A percentile compares a stretch with the other conserved stretches of the same genome.
Evolutionary conservation across 139 green algal genomes (phyloP).

Genomic region (Chlorella sorokiniana): DNA sequence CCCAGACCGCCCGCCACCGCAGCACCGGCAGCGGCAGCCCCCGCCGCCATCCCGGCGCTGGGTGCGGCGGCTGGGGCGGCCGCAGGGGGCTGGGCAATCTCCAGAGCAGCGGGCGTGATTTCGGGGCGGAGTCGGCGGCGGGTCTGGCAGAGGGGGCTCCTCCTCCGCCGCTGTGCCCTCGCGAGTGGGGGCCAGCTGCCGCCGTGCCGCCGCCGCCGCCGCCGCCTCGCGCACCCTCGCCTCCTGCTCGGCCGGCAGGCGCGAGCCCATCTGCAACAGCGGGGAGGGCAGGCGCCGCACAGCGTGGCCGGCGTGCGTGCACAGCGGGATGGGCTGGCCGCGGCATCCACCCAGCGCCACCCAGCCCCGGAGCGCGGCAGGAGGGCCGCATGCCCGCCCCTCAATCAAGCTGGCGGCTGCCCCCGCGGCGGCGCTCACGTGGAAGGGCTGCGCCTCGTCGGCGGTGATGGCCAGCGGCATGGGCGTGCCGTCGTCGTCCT

Average conservation of each 20-base stretch:
- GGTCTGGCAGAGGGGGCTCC: not conserved
- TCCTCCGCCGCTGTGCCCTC: not conserved
- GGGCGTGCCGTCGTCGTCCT: slow-evolving; percentile 15
- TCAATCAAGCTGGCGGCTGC: not conserved
- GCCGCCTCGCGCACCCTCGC: not conserved
- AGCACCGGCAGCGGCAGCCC: not conserved
- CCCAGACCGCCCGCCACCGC: not conserved
- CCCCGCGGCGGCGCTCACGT: not conserved
- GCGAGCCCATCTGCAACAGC: slow-evolving; percentile 12
- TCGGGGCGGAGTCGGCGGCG: not conserved
- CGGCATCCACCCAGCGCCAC: too few relatives aligned
- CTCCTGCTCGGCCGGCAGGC: slow-evolving; percentile 21
- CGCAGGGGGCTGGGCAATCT: not conserved
- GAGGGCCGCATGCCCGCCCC: too few relatives aligned
- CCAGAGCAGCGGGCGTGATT: not conserved
- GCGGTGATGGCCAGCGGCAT: slow-evolving; percentile 24
- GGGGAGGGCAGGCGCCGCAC: not conserved
- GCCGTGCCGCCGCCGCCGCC: not conserved
- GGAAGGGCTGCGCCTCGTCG: slow-evolving; percentile 14
- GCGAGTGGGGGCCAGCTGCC: not conserved
- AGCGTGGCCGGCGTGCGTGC: not conserved
- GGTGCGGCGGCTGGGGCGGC: not conserved
- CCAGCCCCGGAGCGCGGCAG: too few relatives aligned
- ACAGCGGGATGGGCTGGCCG: not conserved
- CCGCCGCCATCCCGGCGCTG: not conserved